These are phyloP conservation scores for Trichoderma arundinaceum DNA, from an alignment of 2,329 filamentous ascomycete genomes.

Conservation along the genomic window DNA sequence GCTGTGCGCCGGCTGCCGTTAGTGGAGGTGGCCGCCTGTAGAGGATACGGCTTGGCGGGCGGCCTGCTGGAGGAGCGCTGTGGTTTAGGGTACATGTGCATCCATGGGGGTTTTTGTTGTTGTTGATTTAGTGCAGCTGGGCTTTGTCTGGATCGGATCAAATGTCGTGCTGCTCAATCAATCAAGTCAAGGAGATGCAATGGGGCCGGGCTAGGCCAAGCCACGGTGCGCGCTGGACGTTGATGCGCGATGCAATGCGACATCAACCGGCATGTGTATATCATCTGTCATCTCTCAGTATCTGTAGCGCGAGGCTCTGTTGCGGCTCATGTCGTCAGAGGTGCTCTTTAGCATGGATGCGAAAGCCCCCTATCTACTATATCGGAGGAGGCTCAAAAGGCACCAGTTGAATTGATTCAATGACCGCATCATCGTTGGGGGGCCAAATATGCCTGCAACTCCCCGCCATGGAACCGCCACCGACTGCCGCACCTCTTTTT, in stretches of 20 bases:
- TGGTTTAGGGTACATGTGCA: not conserved
- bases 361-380: too few relatives aligned
- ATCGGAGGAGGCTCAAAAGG: not conserved
- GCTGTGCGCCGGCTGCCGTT: constrained; percentile 28
- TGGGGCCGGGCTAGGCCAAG: not conserved
- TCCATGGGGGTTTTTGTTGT: too few relatives aligned
- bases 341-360: not conserved
- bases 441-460: not conserved
- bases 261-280: not conserved
- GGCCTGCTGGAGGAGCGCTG: not conserved
- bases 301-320: too few relatives aligned
- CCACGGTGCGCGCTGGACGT: not conserved
- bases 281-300: too few relatives aligned
- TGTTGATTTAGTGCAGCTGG: too few relatives aligned
- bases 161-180: too few relatives aligned
- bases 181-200: too few relatives aligned
- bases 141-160: too few relatives aligned
- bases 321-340: not conserved
- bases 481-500: constrained; percentile 7
- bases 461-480: not conserved
- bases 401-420: not conserved
- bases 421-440: not conserved
- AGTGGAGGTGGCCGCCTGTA: constrained; percentile 28
- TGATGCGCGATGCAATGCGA: not conserved
- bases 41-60: not conserved